These are phyloP conservation scores for Tolypocladium sp. DNA, from an alignment of 2,329 filamentous ascomycete genomes.

Conservation along the genomic window DNA sequence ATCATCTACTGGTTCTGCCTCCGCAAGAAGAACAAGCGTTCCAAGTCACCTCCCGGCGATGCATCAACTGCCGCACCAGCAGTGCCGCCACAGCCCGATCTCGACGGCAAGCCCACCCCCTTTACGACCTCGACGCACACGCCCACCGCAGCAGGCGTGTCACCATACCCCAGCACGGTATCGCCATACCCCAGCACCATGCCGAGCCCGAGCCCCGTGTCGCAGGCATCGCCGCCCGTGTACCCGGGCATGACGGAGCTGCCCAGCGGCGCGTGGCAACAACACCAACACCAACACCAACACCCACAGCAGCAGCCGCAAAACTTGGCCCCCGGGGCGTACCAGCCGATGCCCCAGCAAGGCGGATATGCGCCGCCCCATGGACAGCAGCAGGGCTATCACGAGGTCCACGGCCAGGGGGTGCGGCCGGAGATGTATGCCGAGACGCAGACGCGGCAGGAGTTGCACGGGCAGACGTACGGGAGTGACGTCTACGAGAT, in stretches of 20 bases:
- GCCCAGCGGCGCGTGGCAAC: not conserved
- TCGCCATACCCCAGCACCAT: not conserved
- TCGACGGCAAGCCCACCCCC: not conserved
- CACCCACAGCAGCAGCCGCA: not conserved
- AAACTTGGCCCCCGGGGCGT: not conserved
- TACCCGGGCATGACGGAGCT: not conserved
- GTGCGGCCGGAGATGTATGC: not conserved
- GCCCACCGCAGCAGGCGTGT: not conserved
- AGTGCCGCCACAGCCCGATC: not conserved
- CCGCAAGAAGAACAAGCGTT: not conserved
- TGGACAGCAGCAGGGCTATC: not conserved
- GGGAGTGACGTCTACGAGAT: not conserved
- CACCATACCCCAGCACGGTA: not conserved
- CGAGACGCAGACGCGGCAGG: not conserved
- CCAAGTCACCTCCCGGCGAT: not conserved
- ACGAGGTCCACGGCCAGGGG: not conserved
- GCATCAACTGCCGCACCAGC: not conserved
- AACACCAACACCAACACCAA: not conserved
- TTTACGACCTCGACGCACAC: not conserved
- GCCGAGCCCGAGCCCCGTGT: not conserved
- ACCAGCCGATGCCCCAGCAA: not conserved
- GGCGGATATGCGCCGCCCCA: not conserved
- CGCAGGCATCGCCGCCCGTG: not conserved
- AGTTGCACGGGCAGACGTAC: not conserved
- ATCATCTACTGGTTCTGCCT: not conserved